These are phyloP conservation scores for Neurospora sp. DNA, from an alignment of 495 filamentous ascomycete species.

Conservation along the genomic window DNA sequence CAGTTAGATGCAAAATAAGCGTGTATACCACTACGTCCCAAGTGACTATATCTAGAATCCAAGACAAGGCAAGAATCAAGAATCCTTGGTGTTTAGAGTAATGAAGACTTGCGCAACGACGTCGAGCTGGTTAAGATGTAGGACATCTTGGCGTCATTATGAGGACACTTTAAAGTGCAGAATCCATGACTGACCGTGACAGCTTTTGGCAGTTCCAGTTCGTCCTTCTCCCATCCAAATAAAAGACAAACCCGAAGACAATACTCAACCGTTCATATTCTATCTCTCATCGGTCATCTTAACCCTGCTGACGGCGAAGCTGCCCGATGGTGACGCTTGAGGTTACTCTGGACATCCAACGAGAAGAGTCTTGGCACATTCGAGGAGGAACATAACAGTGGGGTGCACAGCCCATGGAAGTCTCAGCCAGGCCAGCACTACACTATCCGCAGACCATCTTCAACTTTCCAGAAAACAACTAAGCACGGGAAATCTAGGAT, in stretches of 20 bases:
- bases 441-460: not conserved
- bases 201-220: not conserved
- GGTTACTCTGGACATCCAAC: not conserved
- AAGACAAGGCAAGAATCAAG: not conserved
- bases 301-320: not conserved
- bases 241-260: not conserved
- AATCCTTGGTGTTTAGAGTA: not conserved
- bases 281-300: not conserved
- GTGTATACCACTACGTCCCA: not conserved
- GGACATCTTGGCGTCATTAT: not conserved
- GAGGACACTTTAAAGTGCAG: not conserved
- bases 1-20: not conserved
- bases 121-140: not conserved
- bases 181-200: not conserved
- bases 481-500: not conserved
- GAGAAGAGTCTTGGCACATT: not conserved
- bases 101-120: not conserved
- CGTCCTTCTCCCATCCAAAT: not conserved
- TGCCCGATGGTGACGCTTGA: not conserved
- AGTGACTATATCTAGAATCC: not conserved
- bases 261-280: not conserved
- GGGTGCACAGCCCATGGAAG: not conserved
- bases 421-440: not conserved
- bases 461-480: not conserved
- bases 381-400: not conserved